phyloP scores from a whole-genome alignment of 805 yeast genomes.

The Pichia cabralensis region DNA sequence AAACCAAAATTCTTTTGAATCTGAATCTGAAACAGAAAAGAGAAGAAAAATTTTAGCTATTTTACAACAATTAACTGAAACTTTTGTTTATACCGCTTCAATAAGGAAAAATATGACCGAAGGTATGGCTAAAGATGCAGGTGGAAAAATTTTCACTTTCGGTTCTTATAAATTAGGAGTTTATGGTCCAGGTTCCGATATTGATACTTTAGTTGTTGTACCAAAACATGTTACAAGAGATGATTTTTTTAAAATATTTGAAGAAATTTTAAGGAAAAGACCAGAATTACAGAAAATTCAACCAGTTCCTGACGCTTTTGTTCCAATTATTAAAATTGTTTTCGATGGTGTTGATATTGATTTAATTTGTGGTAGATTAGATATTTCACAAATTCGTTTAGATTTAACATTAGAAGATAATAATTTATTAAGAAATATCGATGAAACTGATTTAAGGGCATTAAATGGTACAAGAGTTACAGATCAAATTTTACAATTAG shows the following conservation, averaged over 20 bases:
- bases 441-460: constrained; percentile 83
- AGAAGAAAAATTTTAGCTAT: constrained; percentile 64
- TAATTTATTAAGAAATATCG: constrained; percentile 74
- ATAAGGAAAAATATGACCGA: constrained; percentile 84
- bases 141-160: constrained; percentile 93
- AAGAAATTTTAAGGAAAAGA: constrained; percentile 53
- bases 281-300: constrained; percentile 85
- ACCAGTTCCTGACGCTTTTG: constrained; percentile 93
- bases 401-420: constrained; percentile 74
- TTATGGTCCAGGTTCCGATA: constrained; percentile 97
- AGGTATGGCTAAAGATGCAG: constrained; percentile 95
- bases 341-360: constrained; percentile 91
- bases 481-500: constrained; percentile 80
- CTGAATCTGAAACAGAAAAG: constrained; percentile 72
- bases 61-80: constrained; percentile 65
- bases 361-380: constrained; percentile 74
- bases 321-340: constrained; percentile 89
- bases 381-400: constrained; percentile 73
- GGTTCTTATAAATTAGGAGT: constrained; percentile 95
- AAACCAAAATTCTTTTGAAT: constrained; percentile 78
- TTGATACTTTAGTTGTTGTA: constrained; percentile 91
- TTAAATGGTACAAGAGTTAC: constrained; percentile 96
- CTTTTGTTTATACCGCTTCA: constrained; percentile 77
- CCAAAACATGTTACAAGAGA: constrained; percentile 92
- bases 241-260: constrained; percentile 81